Conservation (phyloP, 495 filamentous ascomycete genomes). For the Patellaria atrata region DNA sequence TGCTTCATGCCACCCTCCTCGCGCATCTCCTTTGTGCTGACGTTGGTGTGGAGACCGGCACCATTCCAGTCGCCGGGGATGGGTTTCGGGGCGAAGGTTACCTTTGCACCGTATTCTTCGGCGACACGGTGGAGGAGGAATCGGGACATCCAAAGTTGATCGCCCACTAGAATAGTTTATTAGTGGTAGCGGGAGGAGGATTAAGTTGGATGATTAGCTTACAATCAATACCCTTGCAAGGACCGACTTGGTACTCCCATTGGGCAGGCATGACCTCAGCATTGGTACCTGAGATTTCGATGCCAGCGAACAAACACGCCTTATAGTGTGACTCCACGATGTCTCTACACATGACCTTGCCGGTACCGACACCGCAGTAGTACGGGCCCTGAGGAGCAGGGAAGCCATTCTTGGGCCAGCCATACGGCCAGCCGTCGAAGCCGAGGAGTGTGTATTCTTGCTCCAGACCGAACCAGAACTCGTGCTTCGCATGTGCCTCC, state of each 20-base stretch:
- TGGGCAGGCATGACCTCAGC: constrained; percentile 98
- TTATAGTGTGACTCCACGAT: constrained; percentile 98
- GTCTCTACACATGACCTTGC: constrained; percentile 96
- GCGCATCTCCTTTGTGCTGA: constrained; percentile 77
- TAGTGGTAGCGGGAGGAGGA: constrained; percentile 5
- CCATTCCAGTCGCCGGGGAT: constrained; percentile 99
- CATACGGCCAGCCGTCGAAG: constrained; percentile 72
- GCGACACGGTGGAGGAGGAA: constrained; percentile 93
- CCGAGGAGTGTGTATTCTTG: constrained; percentile 95
- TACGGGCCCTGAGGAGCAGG: constrained; percentile 95
- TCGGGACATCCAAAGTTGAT: constrained; percentile 94
- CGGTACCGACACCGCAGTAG: constrained; percentile 97
- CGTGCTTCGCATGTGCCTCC: constrained; percentile 66
- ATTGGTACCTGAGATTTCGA: constrained; percentile 97
- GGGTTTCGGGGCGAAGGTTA: constrained; percentile 94
- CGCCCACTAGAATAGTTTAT: constrained; percentile 51
- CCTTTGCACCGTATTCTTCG: constrained; percentile 92
- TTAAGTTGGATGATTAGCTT: constrained; percentile 22
- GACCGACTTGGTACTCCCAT: constrained; percentile 99
- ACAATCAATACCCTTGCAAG: constrained; percentile 79
- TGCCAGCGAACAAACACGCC: constrained; percentile 78
- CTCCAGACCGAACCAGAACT: constrained; percentile 97
- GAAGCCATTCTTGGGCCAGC: constrained; percentile 93
- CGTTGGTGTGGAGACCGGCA: constrained; percentile 94
- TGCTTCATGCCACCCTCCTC: constrained; percentile 85